Percentiles rank a stretch among this genome's conserved stretches.
Conservation (phyloP, 2,329 filamentous ascomycete genomes). For the Paecilomyces sp. region DNA sequence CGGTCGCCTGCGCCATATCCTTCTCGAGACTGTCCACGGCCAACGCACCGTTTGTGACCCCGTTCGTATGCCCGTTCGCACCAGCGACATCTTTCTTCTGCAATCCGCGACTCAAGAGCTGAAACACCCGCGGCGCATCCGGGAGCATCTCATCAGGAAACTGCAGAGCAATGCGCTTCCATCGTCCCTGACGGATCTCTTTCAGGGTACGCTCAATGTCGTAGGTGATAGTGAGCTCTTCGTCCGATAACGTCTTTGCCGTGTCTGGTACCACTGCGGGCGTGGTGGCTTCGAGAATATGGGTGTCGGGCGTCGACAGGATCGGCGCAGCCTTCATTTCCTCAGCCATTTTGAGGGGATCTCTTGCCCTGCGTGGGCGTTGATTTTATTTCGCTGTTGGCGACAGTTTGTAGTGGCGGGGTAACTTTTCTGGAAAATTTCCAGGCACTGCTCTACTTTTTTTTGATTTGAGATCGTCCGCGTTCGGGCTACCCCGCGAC, state of each 20-base stretch:
- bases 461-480: background rate
- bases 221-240: constrained; percentile 70
- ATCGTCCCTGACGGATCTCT: constrained; percentile 66
- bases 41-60: constrained; percentile 1
- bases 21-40: constrained; percentile 14
- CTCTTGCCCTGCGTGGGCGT: background rate
- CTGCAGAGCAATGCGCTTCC: constrained; percentile 78
- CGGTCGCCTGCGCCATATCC: constrained; percentile 18
- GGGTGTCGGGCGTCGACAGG: constrained; percentile 56
- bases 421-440: background rate
- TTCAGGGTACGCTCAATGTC: constrained; percentile 73
- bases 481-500: background rate
- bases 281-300: constrained; percentile 51
- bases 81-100: constrained; percentile 17
- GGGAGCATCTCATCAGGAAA: constrained; percentile 90
- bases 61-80: constrained; percentile 6
- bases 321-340: constrained; percentile 45
- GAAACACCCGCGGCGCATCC: constrained; percentile 75
- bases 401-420: background rate
- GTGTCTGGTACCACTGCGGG: constrained; percentile 30
- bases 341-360: constrained; percentile 15
- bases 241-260: constrained; percentile 45
- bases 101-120: constrained; percentile 52
- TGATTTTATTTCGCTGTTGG: background rate
- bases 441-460: background rate